Evolutionary conservation across 2,329 filamentous ascomycete species (phyloP).

Genomic region (Fusarium fracticaudum): DNA sequence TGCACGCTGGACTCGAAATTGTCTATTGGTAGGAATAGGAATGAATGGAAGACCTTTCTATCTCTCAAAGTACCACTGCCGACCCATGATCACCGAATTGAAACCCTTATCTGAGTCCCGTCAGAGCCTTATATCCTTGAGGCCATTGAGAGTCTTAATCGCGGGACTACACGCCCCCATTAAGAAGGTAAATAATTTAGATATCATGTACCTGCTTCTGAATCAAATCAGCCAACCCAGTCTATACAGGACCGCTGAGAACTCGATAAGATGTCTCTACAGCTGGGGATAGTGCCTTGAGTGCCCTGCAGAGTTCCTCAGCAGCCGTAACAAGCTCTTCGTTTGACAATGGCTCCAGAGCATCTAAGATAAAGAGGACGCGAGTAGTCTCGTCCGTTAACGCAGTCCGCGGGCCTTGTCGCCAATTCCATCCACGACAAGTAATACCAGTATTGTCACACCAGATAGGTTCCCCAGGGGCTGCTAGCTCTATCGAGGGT

Average conservation of each 20-base stretch:
- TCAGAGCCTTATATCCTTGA: too few species aligned
- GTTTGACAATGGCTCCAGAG: neutral
- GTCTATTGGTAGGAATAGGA: fast-evolving
- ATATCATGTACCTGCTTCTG: too few species aligned
- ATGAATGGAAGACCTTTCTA: fast-evolving
- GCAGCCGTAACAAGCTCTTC: neutral
- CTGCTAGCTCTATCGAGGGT: neutral
- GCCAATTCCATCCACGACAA: neutral
- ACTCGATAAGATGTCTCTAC: neutral
- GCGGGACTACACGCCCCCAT: too few species aligned
- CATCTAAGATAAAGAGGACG: neutral
- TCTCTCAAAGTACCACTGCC: neutral
- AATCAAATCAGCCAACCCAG: too few species aligned
- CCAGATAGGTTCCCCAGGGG: neutral
- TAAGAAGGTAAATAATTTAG: too few species aligned
- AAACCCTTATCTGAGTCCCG: too few species aligned
- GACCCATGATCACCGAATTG: fast-evolving
- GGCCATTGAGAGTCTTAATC: too few species aligned
- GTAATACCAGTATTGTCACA: neutral
- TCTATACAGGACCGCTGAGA: neutral
- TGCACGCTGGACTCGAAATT: neutral
- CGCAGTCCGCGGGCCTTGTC: neutral
- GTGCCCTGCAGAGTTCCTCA: neutral
- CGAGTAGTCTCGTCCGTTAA: neutral
- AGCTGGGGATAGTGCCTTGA: neutral